Evolutionary conservation across 2,329 filamentous ascomycete species (phyloP).

Genomic region (Fusarium coicis): DNA sequence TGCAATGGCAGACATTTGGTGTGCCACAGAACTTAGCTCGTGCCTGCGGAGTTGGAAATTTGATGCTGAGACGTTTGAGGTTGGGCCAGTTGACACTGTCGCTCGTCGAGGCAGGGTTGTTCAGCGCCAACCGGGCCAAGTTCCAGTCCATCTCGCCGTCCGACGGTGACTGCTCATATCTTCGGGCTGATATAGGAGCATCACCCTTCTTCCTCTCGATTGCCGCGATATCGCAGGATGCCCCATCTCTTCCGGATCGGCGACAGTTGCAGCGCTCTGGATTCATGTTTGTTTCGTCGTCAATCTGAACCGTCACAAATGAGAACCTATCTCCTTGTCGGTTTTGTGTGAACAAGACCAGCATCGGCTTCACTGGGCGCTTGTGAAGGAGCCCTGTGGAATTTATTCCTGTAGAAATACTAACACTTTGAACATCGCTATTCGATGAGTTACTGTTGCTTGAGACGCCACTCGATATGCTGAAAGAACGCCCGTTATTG

Average conservation of each 20-base stretch:
- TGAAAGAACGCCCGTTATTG: slow-evolving; percentile 33
- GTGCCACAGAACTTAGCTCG: slow-evolving; percentile 45
- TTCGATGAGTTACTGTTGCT: slow-evolving; percentile 43
- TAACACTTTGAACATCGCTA: slow-evolving; percentile 40
- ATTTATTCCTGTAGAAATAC: slow-evolving; percentile 41
- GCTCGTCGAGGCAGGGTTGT: slow-evolving; percentile 40
- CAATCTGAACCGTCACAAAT: slow-evolving; percentile 48
- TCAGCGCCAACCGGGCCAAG: slow-evolving; percentile 45
- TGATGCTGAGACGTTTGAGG: slow-evolving; percentile 47
- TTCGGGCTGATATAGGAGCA: slow-evolving; percentile 38
- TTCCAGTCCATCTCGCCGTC: slow-evolving; percentile 45
- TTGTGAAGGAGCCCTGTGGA: slow-evolving; percentile 47
- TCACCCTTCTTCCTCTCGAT: slow-evolving; percentile 46
- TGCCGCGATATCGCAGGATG: slow-evolving; percentile 36
- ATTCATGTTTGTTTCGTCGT: slow-evolving; percentile 48
- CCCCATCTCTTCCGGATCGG: slow-evolving; percentile 40
- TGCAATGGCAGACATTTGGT: slow-evolving; percentile 45
- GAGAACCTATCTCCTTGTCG: slow-evolving; percentile 33
- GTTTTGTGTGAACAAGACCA: slow-evolving; percentile 49
- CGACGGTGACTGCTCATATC: slow-evolving; percentile 40
- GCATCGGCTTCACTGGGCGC: slow-evolving; percentile 48
- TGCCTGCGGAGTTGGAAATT: slow-evolving; percentile 37
- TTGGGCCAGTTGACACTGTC: slow-evolving; percentile 36
- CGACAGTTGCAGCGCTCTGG: slow-evolving; percentile 51
- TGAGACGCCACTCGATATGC: slow-evolving; percentile 39